phyloP scores from a whole-genome alignment of 192 early-diverging fungal species.

The Diversispora epigaea region DNA sequence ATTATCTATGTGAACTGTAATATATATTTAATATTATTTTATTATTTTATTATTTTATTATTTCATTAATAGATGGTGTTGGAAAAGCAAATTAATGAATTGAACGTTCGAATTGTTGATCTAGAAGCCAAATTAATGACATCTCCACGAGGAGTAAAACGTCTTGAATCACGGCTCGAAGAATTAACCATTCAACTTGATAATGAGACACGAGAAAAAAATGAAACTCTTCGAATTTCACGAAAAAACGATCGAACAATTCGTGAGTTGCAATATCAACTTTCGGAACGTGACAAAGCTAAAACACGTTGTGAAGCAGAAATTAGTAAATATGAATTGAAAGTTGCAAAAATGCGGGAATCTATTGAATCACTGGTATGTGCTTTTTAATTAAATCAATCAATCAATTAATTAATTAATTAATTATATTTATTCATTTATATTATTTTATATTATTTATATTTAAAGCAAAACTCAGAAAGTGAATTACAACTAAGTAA shows the following conservation, averaged over 20 bases:
- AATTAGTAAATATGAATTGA: constrained; percentile 66
- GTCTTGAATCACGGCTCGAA: constrained; percentile 61
- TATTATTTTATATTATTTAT: constrained; percentile 3
- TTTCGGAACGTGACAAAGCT: constrained; percentile 76
- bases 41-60: constrained; percentile 18
- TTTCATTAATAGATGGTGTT: constrained; percentile 49
- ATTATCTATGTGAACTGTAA: neutral
- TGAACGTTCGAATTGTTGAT: constrained; percentile 72
- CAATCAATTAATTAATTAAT: neutral
- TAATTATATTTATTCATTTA: neutral
- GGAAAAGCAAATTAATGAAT: constrained; percentile 85
- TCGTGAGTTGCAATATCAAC: constrained; percentile 84
- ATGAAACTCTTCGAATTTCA: constrained; percentile 55
- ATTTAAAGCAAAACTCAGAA: constrained; percentile 38
- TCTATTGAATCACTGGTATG: constrained; percentile 67
- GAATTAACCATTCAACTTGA: constrained; percentile 62
- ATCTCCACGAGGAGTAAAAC: constrained; percentile 54
- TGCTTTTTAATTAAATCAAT: neutral
- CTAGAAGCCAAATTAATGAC: constrained; percentile 69
- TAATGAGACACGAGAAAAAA: constrained; percentile 62
- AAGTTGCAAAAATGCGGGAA: constrained; percentile 60
- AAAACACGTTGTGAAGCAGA: constrained; percentile 68
- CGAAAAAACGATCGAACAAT: constrained; percentile 76
- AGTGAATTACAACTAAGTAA: constrained; percentile 40
- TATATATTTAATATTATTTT: constrained; percentile 12